phyloP scores from a whole-genome alignment of 768 basidiomycete genomes.

The Neoboletus subvelutipes region DNA sequence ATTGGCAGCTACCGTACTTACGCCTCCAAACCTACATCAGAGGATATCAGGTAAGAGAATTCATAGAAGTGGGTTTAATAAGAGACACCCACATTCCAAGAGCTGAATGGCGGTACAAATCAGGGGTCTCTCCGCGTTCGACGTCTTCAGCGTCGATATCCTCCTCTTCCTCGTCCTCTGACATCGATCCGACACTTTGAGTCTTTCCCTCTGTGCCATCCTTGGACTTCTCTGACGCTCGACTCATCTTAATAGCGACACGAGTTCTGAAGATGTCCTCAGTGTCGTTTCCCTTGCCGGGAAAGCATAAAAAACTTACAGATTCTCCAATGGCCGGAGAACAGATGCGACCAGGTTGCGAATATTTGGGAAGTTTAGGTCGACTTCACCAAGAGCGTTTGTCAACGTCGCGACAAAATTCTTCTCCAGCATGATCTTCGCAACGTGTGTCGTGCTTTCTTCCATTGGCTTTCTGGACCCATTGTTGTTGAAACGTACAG shows the following conservation, averaged over 20 bases:
- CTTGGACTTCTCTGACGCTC: conserved; percentile 65
- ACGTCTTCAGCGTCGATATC: conserved; percentile 56
- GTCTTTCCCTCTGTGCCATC: conserved; percentile 48
- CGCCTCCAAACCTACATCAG: conserved; percentile 64
- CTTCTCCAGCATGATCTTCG: conserved; percentile 98
- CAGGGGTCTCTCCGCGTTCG: conserved; percentile 79
- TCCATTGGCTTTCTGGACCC: conserved; percentile 51
- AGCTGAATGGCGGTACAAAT: conserved; percentile 94
- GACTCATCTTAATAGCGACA: conserved; percentile 97
- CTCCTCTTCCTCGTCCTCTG: conserved; percentile 51
- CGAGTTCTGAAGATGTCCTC: conserved; percentile 63
- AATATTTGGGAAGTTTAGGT: conserved; percentile 93
- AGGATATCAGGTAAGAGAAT: conserved; percentile 9
- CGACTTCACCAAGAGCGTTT: conserved; percentile 84
- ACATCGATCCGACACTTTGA: conserved; percentile 42
- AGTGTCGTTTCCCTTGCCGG: background rate
- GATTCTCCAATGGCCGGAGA: conserved; percentile 81
- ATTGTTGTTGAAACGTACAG: conserved; percentile 64
- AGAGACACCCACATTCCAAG: conserved; percentile 74
- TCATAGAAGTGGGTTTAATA: background rate
- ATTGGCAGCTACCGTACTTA: conserved; percentile 41
- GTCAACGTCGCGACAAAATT: conserved; percentile 90
- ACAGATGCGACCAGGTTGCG: conserved; percentile 84
- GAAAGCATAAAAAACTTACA: conserved; percentile 54
- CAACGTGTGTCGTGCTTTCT: conserved; percentile 86